Evolutionary conservation across 2,329 filamentous ascomycete genomes (phyloP), one percentile per base, ranked within the genome.

Genomic region (Hymenoscyphus repandus): DNA sequence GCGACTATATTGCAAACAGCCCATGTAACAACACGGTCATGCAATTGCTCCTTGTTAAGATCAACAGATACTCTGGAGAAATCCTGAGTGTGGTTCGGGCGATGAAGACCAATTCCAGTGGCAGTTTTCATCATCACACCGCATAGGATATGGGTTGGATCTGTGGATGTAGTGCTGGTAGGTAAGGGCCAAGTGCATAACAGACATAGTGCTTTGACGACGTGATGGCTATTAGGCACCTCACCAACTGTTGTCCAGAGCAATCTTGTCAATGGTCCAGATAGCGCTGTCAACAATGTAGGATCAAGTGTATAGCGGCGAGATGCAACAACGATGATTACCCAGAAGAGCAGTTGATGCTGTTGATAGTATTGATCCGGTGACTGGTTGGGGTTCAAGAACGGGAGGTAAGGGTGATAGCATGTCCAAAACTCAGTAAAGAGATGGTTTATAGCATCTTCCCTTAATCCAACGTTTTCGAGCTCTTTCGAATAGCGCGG

Each of bases 71-170:
- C 84, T 45, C 87, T 75, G 1, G 86, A 90, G 66, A 92, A 93
- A 66, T 92, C 88, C 66, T 91, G 86, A 40, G 87, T 88, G 66
- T 91, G 84, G 49, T 85, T 89, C 11, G 88, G 88, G 43, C 88
- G 80, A 63, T 93, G 88, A 47, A 93, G 74, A 17, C 88, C 88
- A 59, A 91, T 90, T 58, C 89, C 87, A 58, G 89, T 90, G 7
- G 88, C 88, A 18, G 88, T 82, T 70, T 91, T 90, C 81, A 92
- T 90, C 86, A 92, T 90, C 54, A 90, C 81, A 47, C 88, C 88
- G 59, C 85, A 85, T 15, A 91, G 72, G 17, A 65, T 90, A 64
- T 91, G 89, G 1, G 88, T 92, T 2, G 87, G 86, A 59, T 93
- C 88, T 6, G 84, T 83, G 5, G 85, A 85, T 1, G 86, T 90